A percentile compares a stretch with the other conserved stretches of the same genome.
phyloP scores from a whole-genome alignment of 2,329 filamentous ascomycete genomes.

The Ustulina deusta region DNA sequence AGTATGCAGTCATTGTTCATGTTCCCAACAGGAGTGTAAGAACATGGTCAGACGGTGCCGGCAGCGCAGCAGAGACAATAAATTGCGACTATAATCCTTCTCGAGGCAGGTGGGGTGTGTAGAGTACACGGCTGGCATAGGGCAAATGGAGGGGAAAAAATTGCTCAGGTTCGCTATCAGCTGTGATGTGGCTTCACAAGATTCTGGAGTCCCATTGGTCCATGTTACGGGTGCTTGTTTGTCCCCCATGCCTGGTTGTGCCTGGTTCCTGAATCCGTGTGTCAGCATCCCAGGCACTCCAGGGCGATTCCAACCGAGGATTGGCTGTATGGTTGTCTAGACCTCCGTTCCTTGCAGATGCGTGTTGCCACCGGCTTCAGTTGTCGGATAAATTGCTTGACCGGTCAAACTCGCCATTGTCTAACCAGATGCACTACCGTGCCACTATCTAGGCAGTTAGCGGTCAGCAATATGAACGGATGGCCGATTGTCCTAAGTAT shows the following conservation, averaged over 20 bases:
- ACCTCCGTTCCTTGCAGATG: conserved; percentile 35
- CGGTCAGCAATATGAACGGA: neutral
- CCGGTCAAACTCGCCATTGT: conserved; percentile 13
- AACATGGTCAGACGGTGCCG: neutral
- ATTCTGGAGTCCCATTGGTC: conserved; percentile 26
- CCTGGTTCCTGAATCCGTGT: conserved; percentile 36
- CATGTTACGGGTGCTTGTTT: conserved; percentile 5
- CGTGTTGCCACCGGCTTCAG: conserved; percentile 15
- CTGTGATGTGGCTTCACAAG: conserved; percentile 16
- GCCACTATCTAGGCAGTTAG: neutral
- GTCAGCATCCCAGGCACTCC: conserved; percentile 18
- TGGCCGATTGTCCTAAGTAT: neutral
- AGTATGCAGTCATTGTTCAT: neutral
- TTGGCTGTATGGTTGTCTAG: conserved; percentile 14
- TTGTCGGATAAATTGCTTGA: conserved; percentile 13
- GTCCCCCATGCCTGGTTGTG: conserved; percentile 24
- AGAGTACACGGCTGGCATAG: neutral
- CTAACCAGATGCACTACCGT: conserved; percentile 3
- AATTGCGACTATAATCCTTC: neutral
- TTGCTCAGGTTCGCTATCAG: neutral
- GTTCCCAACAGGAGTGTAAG: neutral
- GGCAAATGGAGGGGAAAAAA: conserved; percentile 12
- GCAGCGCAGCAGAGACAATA: neutral
- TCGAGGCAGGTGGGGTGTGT: conserved; percentile 8
- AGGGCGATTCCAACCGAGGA: conserved; percentile 2